Base-by-base conservation (phyloP, 768 basidiomycete species). In the Gymnopilus junonius region DNA sequence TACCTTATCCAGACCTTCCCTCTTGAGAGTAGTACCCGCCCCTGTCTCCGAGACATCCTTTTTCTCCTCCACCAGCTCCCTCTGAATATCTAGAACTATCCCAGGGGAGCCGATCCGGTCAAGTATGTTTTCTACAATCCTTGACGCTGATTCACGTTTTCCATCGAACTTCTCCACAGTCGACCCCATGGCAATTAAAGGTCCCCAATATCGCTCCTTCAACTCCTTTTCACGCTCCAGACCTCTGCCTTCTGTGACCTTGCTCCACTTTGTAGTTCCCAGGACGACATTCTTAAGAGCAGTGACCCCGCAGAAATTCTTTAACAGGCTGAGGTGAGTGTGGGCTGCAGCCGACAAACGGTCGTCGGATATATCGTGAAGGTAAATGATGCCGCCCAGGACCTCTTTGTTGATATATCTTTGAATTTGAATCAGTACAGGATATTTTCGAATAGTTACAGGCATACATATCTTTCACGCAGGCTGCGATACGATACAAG, bases 311-410 rank as follows among this genome's bases (percentile, higher is more conserved):
- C 80, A 81, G 17, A 81, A 57, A 42, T 69, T 68, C 27, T 71
- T 67, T 64, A 80, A 80, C 69, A 79, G 67, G 15, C 65, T 62
- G 50, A 79, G 70, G 61, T 78, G 67, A 25, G 64, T 71, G 23
- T 55, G 56, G 8, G 64, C 59, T 15, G 75, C 72, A 20, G 78
- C 77, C 10, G 70, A 64, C 70, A 81, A 69, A 8, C 77, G 74
- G 23, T 67, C 63, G 21, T 67, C 63, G 10, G 71, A 61, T 39
- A 72, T 70, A 6, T 65, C 60, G 37, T 70, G 71, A 25, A 72
- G 58, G 51, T 70, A 72, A 27, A 72, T 60, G 65, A 76, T 65
- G 8, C 80, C 80, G 31, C 67, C 45, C 3, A 73, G 29, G 31
- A 14, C 43, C 17, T 51, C 54, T 21, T 55, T 70, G 23, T 45